Evolutionary conservation across 345 rosid species (phyloP).

Genomic region (Bruguiera parviflora): DNA sequence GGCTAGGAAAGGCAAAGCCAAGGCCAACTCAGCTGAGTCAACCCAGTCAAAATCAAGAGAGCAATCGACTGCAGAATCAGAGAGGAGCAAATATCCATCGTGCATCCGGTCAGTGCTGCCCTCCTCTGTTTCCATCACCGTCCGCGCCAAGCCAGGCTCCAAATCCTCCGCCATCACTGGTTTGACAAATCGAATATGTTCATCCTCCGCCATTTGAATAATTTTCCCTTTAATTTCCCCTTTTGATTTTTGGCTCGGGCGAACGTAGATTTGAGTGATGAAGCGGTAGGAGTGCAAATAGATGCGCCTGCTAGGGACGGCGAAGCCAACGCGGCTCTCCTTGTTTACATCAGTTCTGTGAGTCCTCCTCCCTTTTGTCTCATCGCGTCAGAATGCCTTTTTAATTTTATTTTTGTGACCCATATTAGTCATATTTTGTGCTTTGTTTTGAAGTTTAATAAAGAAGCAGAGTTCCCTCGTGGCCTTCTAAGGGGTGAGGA

Average conservation of each 20-base stretch:
- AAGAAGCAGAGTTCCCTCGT: too few relatives aligned
- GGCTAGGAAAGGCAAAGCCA: constrained; percentile 55
- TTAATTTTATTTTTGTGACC: too few relatives aligned
- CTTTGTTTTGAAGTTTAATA: too few relatives aligned
- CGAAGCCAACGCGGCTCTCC: constrained; percentile 85
- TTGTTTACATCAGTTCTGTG: constrained; percentile 84
- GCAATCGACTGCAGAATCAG: not conserved
- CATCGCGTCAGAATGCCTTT: not conserved
- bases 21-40: constrained; percentile 38
- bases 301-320: constrained; percentile 91
- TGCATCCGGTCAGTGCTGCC: too few relatives aligned
- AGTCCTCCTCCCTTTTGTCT: constrained; percentile 7
- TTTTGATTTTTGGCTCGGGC: not conserved
- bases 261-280: constrained; percentile 64
- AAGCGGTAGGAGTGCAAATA: constrained; percentile 76
- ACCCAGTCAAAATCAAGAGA: constrained; percentile 9
- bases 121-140: too few relatives aligned
- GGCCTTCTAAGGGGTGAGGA: too few relatives aligned
- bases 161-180: too few relatives aligned
- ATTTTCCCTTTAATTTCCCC: too few relatives aligned
- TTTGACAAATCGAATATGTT: too few relatives aligned
- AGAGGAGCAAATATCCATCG: constrained; percentile 5
- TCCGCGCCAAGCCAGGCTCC: too few relatives aligned
- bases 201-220: too few relatives aligned
- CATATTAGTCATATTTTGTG: too few relatives aligned